Base-by-base conservation (phyloP, 2,329 filamentous ascomycete genomes). In the Lachnellula arida region DNA sequence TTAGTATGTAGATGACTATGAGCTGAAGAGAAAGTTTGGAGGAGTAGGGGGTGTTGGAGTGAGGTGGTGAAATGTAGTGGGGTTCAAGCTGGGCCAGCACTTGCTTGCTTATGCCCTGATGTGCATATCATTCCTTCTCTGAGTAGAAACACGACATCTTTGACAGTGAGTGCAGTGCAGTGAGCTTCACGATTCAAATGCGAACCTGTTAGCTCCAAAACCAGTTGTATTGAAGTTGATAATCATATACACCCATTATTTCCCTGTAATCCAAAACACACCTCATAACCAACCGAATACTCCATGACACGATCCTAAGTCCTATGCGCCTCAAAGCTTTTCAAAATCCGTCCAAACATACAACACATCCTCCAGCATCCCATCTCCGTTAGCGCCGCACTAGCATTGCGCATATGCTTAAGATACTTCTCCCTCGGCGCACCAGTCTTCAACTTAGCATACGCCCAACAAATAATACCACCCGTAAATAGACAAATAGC, bases 381-480 rank as follows among this genome's bases (percentile, higher is more conserved):
- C 63, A 68, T 65, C 15, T 57, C 51, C 17, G 53, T 59, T 44
- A 68, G 55, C 12, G 62, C 66, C 25, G 28, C 32, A 15, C 60
- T 64, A 14, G 66, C 65, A 35, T 55, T 61, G 12, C 60, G 49
- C 17, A 68, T 61, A 34, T 61, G 54, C 2, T 58, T 54, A 15
- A 63, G 46, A 40, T 60, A 60, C 46, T 59, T 49, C 23, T 57
- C 59, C 22, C 40, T 59, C 25, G 46, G 34, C 11, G 42, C 58
- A 19, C 54, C 55, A 3, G 32, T 47, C 35, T 58, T 59, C 46
- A 68, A 46, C 48, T 65, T 62, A 14, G 61, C 64, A 56, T 63
- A 68, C 5, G 64, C 65, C 66, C 65, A 68, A 40, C 66, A 68
- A 0, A 68, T 61, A 54, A 68, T 62, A 0, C 65, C 65, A 9